Conservation (phyloP, 768 basidiomycete genomes). For the Termitomyces sp. region DNA sequence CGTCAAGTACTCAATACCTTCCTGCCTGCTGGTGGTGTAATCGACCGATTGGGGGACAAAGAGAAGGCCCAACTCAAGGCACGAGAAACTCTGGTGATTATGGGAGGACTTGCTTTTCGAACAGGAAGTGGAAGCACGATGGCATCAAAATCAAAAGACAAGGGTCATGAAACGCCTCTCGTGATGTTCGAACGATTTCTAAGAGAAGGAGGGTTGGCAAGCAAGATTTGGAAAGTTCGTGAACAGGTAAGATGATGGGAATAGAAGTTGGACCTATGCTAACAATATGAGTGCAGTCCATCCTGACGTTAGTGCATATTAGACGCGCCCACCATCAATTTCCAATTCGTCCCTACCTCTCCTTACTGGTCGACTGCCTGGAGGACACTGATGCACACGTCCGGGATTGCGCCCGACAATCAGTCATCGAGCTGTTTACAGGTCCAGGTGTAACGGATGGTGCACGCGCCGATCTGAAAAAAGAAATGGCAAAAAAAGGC, state of each 20-base stretch:
- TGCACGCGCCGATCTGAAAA: constrained; percentile 91
- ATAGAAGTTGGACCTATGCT: background rate
- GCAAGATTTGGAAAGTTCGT: constrained; percentile 83
- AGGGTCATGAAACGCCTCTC: constrained; percentile 67
- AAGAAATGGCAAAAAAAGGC: constrained; percentile 79
- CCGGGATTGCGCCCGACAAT: constrained; percentile 78
- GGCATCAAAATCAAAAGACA: constrained; percentile 48
- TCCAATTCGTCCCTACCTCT: constrained; percentile 78
- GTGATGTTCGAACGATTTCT: constrained; percentile 68
- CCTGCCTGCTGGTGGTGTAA: constrained; percentile 69
- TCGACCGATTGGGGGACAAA: constrained; percentile 84
- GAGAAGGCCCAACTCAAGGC: constrained; percentile 73
- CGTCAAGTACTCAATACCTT: constrained; percentile 68
- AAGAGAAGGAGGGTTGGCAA: constrained; percentile 67
- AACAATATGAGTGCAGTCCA: constrained; percentile 36
- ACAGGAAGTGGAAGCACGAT: constrained; percentile 41
- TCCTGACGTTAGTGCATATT: constrained; percentile 68
- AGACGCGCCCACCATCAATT: constrained; percentile 69
- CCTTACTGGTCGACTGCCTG: constrained; percentile 75
- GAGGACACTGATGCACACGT: constrained; percentile 92
- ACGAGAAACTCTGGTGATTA: constrained; percentile 67
- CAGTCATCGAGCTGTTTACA: constrained; percentile 82
- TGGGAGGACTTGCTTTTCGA: constrained; percentile 71
- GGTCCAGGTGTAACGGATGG: constrained; percentile 78
- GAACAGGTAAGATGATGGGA: constrained; percentile 63